These are phyloP conservation scores for Pythium angustatum DNA, from an alignment of 352 stramenopile genomes.

Conservation along the genomic window DNA sequence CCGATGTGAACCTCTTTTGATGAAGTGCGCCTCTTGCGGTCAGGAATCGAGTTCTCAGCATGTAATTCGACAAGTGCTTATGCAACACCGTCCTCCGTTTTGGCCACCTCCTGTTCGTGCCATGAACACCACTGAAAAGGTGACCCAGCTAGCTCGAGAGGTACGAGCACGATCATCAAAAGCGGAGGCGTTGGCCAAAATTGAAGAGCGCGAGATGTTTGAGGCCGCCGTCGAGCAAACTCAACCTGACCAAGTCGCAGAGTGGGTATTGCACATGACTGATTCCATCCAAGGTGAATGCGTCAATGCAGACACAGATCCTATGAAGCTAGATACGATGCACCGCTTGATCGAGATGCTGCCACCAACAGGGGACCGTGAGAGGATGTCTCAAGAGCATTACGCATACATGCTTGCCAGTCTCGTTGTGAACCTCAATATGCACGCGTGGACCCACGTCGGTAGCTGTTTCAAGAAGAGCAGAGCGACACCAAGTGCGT, in stretches of 20 bases:
- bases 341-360: slow-evolving; percentile 18
- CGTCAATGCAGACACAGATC: neutral
- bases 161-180: neutral
- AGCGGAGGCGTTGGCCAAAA: neutral
- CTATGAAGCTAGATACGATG: slow-evolving; percentile 1
- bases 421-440: neutral
- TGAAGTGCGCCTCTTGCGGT: slow-evolving; percentile 5
- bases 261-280: neutral
- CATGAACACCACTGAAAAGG: neutral
- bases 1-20: slow-evolving; percentile 6
- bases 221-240: neutral
- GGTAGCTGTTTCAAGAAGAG: neutral
- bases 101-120: slow-evolving; percentile 14
- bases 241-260: neutral
- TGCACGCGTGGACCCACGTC: neutral
- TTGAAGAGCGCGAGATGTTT: slow-evolving; percentile 7
- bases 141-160: slow-evolving; percentile 1
- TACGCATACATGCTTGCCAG: neutral
- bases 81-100: slow-evolving; percentile 10
- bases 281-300: neutral
- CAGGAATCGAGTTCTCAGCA: slow-evolving; percentile 5
- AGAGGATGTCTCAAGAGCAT: neutral
- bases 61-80: slow-evolving; percentile 1
- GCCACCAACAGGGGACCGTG: neutral
- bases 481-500: neutral